phyloP scores from a whole-genome alignment of 2,329 filamentous ascomycete species.

The Tolypocladium tropicale region DNA sequence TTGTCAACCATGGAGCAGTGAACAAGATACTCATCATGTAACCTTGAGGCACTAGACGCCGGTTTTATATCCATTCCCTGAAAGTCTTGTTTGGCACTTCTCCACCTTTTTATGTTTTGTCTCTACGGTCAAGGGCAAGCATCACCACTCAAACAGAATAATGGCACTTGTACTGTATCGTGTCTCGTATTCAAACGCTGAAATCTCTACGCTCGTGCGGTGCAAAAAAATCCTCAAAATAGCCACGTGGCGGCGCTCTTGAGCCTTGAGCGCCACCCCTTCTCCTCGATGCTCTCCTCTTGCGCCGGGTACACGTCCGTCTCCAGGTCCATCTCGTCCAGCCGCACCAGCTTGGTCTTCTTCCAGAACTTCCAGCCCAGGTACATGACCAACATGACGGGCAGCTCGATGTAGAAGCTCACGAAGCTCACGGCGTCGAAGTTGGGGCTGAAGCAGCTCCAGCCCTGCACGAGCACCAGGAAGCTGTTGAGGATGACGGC shows the following conservation, averaged over 20 bases:
- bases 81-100: too few relatives aligned
- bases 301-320: conserved; percentile 48
- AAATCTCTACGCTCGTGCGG: background rate
- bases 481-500: conserved; percentile 47
- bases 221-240: conserved; percentile 11
- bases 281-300: conserved; percentile 12
- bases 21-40: too few relatives aligned
- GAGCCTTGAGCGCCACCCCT: conserved; percentile 36
- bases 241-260: conserved; percentile 21
- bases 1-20: too few relatives aligned
- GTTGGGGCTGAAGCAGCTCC: conserved; percentile 48
- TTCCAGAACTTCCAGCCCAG: conserved; percentile 62
- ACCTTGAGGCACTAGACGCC: too few relatives aligned
- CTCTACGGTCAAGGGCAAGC: too few relatives aligned
- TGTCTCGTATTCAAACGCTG: background rate
- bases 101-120: too few relatives aligned
- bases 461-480: conserved; percentile 54
- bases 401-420: conserved; percentile 53
- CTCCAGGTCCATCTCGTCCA: conserved; percentile 52
- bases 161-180: too few relatives aligned
- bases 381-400: conserved; percentile 53
- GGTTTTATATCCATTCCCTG: too few relatives aligned
- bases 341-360: conserved; percentile 44
- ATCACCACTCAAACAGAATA: too few relatives aligned
- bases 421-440: conserved; percentile 52